Evolutionary conservation across 2,329 filamentous ascomycete species (phyloP).

Genomic region (Aspergillus calidoustus): DNA sequence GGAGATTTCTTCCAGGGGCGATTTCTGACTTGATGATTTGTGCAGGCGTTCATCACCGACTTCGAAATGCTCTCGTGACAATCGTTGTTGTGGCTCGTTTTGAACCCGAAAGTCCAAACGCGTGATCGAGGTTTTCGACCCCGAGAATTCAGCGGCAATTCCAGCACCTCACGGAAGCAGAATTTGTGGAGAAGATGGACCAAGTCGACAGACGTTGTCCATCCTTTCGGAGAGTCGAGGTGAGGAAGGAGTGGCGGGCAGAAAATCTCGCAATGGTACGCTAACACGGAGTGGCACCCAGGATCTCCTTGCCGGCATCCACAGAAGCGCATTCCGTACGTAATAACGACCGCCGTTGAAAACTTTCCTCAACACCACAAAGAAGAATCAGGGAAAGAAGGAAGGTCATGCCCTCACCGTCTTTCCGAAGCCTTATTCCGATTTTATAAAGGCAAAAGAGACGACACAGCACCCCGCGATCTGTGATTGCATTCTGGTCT

Average conservation of each 20-base stretch:
- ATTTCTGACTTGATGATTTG: neutral
- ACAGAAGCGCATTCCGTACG: conserved; percentile 18
- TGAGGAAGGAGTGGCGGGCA: conserved; percentile 16
- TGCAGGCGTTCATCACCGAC: neutral
- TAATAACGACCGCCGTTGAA: conserved; percentile 13
- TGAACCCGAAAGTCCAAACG: neutral
- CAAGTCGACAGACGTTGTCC: conserved; percentile 2
- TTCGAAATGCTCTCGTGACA: neutral
- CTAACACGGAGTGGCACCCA: conserved; percentile 8
- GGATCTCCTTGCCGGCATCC: conserved; percentile 17
- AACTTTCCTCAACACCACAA: conserved; percentile 5
- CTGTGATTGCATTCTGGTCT: conserved; percentile 2
- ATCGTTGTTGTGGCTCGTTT: neutral
- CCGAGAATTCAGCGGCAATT: neutral
- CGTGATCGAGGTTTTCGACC: neutral
- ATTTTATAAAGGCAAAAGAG: neutral
- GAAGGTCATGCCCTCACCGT: neutral
- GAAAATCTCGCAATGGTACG: conserved; percentile 19
- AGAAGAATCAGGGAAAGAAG: neutral
- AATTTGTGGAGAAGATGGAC: conserved; percentile 5
- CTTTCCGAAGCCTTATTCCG: neutral
- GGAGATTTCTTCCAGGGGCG: neutral
- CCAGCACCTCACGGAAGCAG: neutral
- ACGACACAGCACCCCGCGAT: conserved; percentile 2
- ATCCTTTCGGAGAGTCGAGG: neutral